Conservation (phyloP, 208 protist genomes). For the Leishmania amazonensis region DNA sequence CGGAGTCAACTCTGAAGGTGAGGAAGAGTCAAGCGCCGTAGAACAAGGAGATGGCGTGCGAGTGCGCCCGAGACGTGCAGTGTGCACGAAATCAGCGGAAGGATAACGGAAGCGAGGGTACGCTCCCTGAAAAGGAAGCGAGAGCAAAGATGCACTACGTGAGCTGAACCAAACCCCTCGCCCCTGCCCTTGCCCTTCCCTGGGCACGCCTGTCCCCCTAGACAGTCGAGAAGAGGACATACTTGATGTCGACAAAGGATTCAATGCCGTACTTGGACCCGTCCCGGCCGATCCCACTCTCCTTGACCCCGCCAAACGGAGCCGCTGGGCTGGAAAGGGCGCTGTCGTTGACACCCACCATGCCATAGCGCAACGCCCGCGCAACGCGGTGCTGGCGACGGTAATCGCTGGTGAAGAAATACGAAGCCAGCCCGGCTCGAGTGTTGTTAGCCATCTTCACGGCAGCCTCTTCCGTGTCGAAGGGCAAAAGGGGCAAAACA, state of each 20-base stretch:
- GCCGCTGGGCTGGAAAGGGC: slow-evolving; percentile 53
- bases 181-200: not conserved
- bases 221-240: slow-evolving; percentile 69
- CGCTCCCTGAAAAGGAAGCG: not conserved
- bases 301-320: slow-evolving; percentile 93
- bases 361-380: slow-evolving; percentile 75
- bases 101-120: not conserved
- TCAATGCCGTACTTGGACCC: slow-evolving; percentile 92
- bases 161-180: not conserved
- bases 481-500: slow-evolving; percentile 75
- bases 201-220: slow-evolving; percentile 11
- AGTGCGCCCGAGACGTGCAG: not conserved
- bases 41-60: not conserved
- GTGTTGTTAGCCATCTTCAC: slow-evolving; percentile 81
- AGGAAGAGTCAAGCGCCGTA: not conserved
- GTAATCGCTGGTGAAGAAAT: slow-evolving; percentile 82
- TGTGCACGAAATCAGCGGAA: not conserved
- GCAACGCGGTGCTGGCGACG: slow-evolving; percentile 62
- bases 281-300: slow-evolving; percentile 88
- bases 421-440: slow-evolving; percentile 71
- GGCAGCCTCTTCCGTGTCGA: slow-evolving; percentile 73
- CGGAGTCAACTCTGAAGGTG: not conserved
- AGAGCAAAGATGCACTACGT: not conserved
- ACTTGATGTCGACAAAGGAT: slow-evolving; percentile 85
- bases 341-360: slow-evolving; percentile 86